These are phyloP conservation scores for Vitis hybrid DNA, from an alignment of 177 flowering plant species.

Conservation along the genomic window DNA sequence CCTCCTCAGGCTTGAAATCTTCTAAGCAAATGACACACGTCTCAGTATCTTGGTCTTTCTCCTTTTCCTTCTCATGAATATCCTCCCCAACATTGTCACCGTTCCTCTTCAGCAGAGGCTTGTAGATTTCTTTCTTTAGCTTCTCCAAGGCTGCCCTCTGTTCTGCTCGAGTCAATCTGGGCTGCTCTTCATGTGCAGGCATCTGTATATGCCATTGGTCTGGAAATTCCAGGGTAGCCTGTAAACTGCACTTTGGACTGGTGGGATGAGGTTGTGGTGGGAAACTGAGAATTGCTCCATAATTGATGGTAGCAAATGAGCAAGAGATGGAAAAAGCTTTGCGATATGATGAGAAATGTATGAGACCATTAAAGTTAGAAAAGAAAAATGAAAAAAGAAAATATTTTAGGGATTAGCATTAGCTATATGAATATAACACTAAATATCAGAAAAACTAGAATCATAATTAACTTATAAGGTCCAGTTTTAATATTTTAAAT, in stretches of 20 bases:
- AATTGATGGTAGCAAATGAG: no score
- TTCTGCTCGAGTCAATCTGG: slow-evolving; percentile 30
- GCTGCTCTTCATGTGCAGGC: slow-evolving; percentile 14
- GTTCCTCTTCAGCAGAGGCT: slow-evolving; percentile 33
- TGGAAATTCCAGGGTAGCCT: background rate
- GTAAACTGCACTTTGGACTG: background rate
- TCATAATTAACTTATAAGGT: no score
- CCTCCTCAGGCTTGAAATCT: slow-evolving; percentile 55
- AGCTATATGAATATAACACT: no score
- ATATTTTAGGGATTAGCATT: no score
- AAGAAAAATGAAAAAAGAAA: no score
- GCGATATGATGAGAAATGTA: no score
- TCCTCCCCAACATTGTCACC: slow-evolving; percentile 25
- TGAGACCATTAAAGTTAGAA: no score
- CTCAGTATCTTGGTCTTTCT: slow-evolving; percentile 43
- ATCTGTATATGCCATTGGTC: slow-evolving; percentile 13
- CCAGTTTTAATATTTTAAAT: no score
- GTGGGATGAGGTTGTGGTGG: no score
- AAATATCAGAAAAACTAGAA: no score
- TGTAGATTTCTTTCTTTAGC: slow-evolving; percentile 50
- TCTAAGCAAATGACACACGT: slow-evolving; percentile 82
- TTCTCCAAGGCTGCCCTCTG: slow-evolving; percentile 31
- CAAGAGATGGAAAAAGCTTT: no score
- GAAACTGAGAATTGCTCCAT: no score
- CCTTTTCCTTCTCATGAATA: slow-evolving; percentile 16